Evolutionary conservation across 441 rosid species (phyloP).

Genomic region (Omphalea diandra): DNA sequence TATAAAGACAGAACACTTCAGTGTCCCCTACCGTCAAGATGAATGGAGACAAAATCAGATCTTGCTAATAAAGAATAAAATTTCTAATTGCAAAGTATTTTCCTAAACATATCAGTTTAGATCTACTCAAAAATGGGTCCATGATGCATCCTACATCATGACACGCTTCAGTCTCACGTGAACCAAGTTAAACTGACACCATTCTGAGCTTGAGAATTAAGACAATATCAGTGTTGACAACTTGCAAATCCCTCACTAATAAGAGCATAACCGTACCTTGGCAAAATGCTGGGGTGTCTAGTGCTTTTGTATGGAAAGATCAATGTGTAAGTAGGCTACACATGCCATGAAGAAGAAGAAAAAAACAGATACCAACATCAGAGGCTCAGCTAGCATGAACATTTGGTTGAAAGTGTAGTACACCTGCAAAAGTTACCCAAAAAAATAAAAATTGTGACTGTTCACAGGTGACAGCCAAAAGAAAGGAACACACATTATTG

Average conservation of each 20-base stretch:
- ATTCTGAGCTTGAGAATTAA: slow-evolving; percentile 2
- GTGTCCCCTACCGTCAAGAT: background rate
- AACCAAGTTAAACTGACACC: background rate
- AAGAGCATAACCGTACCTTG: background rate
- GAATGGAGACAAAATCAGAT: background rate
- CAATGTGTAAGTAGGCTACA: slow-evolving; percentile 73
- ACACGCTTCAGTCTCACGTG: background rate
- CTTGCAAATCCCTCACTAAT: background rate
- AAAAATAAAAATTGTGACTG: too few species aligned
- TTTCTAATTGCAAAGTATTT: background rate
- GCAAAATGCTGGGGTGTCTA: background rate
- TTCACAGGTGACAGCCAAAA: background rate
- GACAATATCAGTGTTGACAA: background rate
- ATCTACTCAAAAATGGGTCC: background rate
- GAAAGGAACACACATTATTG: background rate
- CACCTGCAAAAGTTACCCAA: slow-evolving; percentile 54
- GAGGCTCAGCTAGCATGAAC: slow-evolving; percentile 96
- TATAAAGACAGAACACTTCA: background rate
- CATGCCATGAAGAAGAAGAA: slow-evolving; percentile 77
- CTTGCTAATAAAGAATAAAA: background rate
- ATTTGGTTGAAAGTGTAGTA: slow-evolving; percentile 89
- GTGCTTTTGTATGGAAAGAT: slow-evolving; percentile 68
- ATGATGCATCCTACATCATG: background rate
- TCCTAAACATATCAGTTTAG: background rate
- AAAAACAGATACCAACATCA: slow-evolving; percentile 67